These are phyloP conservation scores for Vitis hybrid DNA, from an alignment of 177 flowering plant species.

Conservation along the genomic window DNA sequence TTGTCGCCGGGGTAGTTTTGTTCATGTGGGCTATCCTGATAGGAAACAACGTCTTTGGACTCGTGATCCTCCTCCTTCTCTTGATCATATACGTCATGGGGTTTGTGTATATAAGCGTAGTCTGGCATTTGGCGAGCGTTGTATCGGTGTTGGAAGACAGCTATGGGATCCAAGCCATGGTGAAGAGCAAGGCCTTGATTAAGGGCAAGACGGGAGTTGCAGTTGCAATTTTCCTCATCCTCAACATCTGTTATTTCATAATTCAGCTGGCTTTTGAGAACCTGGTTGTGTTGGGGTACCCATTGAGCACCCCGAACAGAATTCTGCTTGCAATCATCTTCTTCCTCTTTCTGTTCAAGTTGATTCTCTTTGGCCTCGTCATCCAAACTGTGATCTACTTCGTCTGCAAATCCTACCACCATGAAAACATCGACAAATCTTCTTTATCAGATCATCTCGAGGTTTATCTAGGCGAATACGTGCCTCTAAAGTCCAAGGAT, in stretches of 20 bases:
- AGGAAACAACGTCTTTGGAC: background rate
- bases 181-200: constrained; percentile 36
- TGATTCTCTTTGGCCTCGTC: constrained; percentile 28
- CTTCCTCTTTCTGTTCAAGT: constrained; percentile 15
- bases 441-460: constrained; percentile 33
- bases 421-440: constrained; percentile 37
- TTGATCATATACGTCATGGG: constrained; percentile 20
- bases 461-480: constrained; percentile 30
- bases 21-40: background rate
- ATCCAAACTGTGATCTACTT: constrained; percentile 35
- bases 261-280: constrained; percentile 19
- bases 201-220: constrained; percentile 34
- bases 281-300: constrained; percentile 14
- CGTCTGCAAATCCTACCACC: constrained; percentile 45
- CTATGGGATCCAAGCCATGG: constrained; percentile 38
- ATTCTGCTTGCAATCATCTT: constrained; percentile 15
- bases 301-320: constrained; percentile 2
- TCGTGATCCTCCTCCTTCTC: background rate
- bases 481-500: constrained; percentile 29
- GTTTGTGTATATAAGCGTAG: constrained; percentile 25
- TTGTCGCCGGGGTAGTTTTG: constrained; percentile 3
- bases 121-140: constrained; percentile 43
- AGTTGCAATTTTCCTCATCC: constrained; percentile 15
- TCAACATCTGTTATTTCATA: background rate
- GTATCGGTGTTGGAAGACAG: constrained; percentile 36